These are phyloP conservation scores for Paraphaeosphaeria sporulosa DNA, from an alignment of 2,329 filamentous ascomycete genomes.

Conservation along the genomic window DNA sequence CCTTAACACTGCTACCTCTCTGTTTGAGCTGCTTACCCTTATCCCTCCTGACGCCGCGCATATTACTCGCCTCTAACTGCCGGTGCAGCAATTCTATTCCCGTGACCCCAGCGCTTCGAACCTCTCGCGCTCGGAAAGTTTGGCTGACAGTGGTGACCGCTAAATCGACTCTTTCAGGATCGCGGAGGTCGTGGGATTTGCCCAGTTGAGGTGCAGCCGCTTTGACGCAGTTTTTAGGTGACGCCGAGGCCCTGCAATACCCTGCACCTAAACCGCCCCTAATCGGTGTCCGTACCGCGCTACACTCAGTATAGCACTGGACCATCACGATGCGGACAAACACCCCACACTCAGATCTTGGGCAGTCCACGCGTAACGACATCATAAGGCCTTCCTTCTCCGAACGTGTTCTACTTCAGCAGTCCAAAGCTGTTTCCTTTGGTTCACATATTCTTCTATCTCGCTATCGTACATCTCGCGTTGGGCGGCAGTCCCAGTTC, in stretches of 20 bases:
- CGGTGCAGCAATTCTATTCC: background rate
- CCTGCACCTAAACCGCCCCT: slow-evolving; percentile 6
- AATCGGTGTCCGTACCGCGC: slow-evolving; percentile 9
- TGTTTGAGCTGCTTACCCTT: background rate
- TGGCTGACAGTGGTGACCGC: slow-evolving; percentile 11
- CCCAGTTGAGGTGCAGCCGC: slow-evolving; percentile 1
- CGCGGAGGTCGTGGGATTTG: slow-evolving; percentile 7
- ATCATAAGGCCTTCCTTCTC: slow-evolving; percentile 8
- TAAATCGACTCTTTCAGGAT: slow-evolving; percentile 1
- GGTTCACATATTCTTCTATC: slow-evolving; percentile 19
- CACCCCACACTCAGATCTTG: slow-evolving; percentile 6
- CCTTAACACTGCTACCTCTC: background rate
- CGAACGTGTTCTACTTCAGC: background rate
- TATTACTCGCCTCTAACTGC: slow-evolving; percentile 7
- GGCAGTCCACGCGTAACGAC: slow-evolving; percentile 5
- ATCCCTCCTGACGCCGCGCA: background rate
- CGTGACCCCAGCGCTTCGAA: background rate
- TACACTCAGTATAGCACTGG: slow-evolving; percentile 3
- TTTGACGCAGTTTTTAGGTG: background rate
- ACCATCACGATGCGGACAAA: slow-evolving; percentile 10
- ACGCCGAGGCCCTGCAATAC: slow-evolving; percentile 9
- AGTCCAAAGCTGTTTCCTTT: slow-evolving; percentile 10
- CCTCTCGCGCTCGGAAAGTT: slow-evolving; percentile 1
- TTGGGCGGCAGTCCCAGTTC: too few relatives aligned
- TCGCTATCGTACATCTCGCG: slow-evolving; percentile 12